A percentile compares a stretch with the other conserved stretches of the same genome.
Conservation (phyloP, 441 rosid species). For the Arabidopsis lyrata region DNA sequence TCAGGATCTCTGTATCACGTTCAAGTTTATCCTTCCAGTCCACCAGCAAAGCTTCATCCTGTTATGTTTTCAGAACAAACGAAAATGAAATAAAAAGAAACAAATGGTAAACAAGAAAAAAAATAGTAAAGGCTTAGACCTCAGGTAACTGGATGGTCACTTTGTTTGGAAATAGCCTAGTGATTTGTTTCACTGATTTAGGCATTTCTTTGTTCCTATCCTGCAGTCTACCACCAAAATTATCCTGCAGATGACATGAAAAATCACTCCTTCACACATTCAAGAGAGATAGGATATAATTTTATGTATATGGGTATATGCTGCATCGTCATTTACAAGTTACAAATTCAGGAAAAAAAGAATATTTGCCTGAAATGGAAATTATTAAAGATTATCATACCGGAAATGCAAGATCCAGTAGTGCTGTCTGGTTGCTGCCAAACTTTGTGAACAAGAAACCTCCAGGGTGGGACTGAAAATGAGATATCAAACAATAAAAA, state of each 20-base stretch:
- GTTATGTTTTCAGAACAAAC: conserved; percentile 47
- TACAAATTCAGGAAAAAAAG: conserved; percentile 14
- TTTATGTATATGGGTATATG: neutral
- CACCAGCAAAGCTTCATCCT: conserved; percentile 91
- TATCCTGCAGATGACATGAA: conserved; percentile 65
- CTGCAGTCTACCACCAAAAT: conserved; percentile 73
- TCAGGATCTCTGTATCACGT: conserved; percentile 87
- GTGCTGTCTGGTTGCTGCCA: conserved; percentile 92
- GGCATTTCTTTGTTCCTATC: conserved; percentile 94
- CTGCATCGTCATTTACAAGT: neutral
- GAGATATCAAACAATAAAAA: conserved; percentile 17
- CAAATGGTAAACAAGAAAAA: conserved; percentile 11
- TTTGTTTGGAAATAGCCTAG: conserved; percentile 95
- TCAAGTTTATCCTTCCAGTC: conserved; percentile 98
- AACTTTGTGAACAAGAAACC: conserved; percentile 96
- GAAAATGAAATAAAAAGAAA: conserved; percentile 25
- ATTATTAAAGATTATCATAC: conserved; percentile 52
- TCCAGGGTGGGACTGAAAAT: conserved; percentile 90
- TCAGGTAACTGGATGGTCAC: conserved; percentile 94
- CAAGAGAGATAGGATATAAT: neutral
- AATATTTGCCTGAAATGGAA: neutral
- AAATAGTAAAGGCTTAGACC: conserved; percentile 50
- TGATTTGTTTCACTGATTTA: conserved; percentile 86
- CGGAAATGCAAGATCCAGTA: conserved; percentile 96
- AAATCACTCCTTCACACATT: conserved; percentile 21